These are phyloP conservation scores for Colletotrichum lentis DNA, from an alignment of 2,329 filamentous ascomycete genomes.

Conservation along the genomic window DNA sequence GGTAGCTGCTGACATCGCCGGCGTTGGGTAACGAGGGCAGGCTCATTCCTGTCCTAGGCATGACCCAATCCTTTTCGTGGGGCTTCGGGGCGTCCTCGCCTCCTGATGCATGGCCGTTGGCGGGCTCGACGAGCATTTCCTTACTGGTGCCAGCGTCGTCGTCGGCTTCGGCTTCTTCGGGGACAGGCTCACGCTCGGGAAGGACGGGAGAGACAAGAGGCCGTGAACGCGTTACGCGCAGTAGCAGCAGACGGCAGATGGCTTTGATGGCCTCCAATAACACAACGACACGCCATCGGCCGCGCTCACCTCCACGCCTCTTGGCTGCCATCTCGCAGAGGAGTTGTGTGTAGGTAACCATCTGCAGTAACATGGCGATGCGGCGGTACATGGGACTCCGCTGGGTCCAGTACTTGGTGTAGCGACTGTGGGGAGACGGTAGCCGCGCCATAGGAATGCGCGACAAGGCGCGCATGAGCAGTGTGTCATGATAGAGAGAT, in stretches of 20 bases:
- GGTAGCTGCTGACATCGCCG: constrained; percentile 84
- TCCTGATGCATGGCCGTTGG: constrained; percentile 70
- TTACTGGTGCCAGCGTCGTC: constrained; percentile 51
- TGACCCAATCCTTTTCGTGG: constrained; percentile 75
- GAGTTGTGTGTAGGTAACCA: constrained; percentile 93
- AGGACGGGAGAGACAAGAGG: constrained; percentile 84
- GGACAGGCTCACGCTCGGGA: constrained; percentile 84
- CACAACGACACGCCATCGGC: constrained; percentile 87
- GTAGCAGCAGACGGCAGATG: constrained; percentile 78
- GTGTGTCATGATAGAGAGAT: constrained; percentile 89
- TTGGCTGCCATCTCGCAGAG: constrained; percentile 98
- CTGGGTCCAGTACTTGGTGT: constrained; percentile 72
- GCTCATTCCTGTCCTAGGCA: constrained; percentile 91
- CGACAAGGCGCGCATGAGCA: constrained; percentile 74
- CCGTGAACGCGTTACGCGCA: constrained; percentile 83
- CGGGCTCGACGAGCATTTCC: constrained; percentile 55
- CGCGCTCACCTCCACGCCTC: constrained; percentile 77
- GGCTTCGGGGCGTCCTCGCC: constrained; percentile 48
- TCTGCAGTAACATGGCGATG: constrained; percentile 82
- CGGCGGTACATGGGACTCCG: constrained; percentile 77
- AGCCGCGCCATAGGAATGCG: constrained; percentile 63
- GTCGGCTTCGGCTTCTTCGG: constrained; percentile 59
- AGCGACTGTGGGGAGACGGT: constrained; percentile 68
- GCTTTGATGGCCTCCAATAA: constrained; percentile 88
- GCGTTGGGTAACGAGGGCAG: constrained; percentile 84